Conservation (phyloP, 345 rosid species). For the Aquilaria malaccensis region DNA sequence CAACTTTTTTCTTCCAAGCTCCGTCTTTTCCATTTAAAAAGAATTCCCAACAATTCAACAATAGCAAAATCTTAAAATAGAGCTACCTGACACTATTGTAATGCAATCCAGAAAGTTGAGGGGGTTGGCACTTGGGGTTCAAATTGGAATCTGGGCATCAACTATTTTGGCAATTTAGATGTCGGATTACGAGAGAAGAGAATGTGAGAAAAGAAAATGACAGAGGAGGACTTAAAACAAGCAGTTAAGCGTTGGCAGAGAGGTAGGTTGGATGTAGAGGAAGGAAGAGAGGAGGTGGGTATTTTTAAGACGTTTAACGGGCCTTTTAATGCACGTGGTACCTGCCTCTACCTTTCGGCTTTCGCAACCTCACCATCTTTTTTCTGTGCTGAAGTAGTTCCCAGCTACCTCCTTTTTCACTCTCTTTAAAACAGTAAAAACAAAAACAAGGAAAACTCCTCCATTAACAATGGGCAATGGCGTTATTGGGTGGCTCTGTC, state of each 20-base stretch:
- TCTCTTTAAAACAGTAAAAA: too few relatives aligned
- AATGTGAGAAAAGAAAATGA: conserved; percentile 10
- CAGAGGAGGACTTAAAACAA: background rate
- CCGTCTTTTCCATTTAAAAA: background rate
- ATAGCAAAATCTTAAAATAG: background rate
- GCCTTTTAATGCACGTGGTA: conserved; percentile 52
- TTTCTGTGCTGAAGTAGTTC: conserved; percentile 9
- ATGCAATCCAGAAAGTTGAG: conserved; percentile 7
- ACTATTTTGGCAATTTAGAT: conserved; percentile 4
- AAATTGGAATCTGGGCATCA: conserved; percentile 11
- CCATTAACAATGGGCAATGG: too few relatives aligned
- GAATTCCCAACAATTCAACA: conserved; percentile 11
- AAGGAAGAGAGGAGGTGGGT: conserved; percentile 21
- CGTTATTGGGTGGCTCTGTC: background rate
- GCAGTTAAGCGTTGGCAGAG: conserved; percentile 15
- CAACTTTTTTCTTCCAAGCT: background rate
- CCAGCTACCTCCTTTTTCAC: conserved; percentile 26
- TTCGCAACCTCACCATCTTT: conserved; percentile 13
- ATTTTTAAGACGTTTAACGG: conserved; percentile 20
- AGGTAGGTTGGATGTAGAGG: conserved; percentile 59
- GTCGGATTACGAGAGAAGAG: conserved; percentile 1
- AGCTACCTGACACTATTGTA: conserved; percentile 19
- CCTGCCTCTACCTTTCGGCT: conserved; percentile 41
- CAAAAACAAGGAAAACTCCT: too few relatives aligned
- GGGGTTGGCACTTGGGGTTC: conserved; percentile 19